Percentiles rank a stretch among this genome's conserved stretches.
Evolutionary conservation across 2,329 filamentous ascomycete species (phyloP).

Genomic region (Stachybotrys chartarum): DNA sequence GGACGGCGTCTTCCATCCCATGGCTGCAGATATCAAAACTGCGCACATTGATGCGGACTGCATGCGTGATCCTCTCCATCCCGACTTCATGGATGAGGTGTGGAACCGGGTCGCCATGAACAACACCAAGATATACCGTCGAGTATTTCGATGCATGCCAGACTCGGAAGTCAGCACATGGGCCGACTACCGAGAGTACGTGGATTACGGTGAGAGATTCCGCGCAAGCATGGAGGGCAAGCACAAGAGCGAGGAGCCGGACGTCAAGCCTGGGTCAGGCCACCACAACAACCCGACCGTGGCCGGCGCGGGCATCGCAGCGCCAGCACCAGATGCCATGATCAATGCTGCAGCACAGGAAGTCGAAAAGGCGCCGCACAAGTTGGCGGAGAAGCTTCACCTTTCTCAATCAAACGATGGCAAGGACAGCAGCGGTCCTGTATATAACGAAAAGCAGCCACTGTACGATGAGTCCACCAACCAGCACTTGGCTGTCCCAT

Average conservation of each 20-base stretch:
- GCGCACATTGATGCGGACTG: conserved; percentile 80
- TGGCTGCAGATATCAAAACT: conserved; percentile 61
- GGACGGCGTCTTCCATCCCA: conserved; percentile 38
- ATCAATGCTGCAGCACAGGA: conserved; percentile 24
- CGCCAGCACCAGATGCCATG: conserved; percentile 32
- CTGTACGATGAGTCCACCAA: conserved; percentile 15
- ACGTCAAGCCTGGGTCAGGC: conserved; percentile 31
- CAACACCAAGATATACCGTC: conserved; percentile 90
- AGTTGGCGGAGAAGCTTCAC: conserved; percentile 17
- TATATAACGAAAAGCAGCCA: conserved; percentile 34
- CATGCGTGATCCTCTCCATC: conserved; percentile 83
- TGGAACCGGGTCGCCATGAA: conserved; percentile 87
- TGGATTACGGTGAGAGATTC: conserved; percentile 72
- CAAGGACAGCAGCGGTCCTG: conserved; percentile 20
- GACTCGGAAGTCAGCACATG: conserved; percentile 91
- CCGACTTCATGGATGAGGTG: conserved; percentile 76
- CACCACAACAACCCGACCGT: conserved; percentile 22
- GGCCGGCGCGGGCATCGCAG: conserved; percentile 32
- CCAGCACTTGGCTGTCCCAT: conserved; percentile 6
- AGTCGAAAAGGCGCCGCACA: conserved; percentile 26
- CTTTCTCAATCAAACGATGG: conserved; percentile 14
- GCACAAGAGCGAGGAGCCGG: conserved; percentile 40
- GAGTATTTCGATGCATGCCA: conserved; percentile 94
- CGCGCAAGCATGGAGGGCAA: conserved; percentile 56
- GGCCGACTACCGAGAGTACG: conserved; percentile 85